Percentiles rank a stretch among this genome's conserved stretches.
These are phyloP conservation scores for Xylaria telfairii DNA, from an alignment of 495 filamentous ascomycete genomes.

Conservation along the genomic window DNA sequence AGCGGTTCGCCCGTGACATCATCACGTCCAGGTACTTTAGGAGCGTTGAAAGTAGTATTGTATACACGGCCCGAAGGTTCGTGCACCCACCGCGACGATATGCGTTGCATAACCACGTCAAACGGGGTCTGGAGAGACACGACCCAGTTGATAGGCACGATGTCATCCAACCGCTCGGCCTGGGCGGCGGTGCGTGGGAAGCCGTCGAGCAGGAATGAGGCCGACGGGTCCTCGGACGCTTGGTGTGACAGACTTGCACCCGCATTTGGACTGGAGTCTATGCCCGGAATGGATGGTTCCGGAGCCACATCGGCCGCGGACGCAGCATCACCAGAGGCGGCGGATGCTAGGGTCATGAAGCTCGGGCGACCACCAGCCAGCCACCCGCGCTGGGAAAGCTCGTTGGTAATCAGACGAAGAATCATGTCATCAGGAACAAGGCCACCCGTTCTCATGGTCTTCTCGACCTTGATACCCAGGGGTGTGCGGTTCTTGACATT, in stretches of 20 bases:
- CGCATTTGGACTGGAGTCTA: conserved; percentile 37
- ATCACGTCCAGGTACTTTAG: conserved; percentile 79
- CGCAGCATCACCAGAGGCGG: conserved; percentile 33
- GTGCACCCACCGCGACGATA: conserved; percentile 91
- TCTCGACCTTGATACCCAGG: conserved; percentile 87
- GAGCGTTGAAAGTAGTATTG: conserved; percentile 90
- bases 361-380: conserved; percentile 54
- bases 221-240: conserved; percentile 70
- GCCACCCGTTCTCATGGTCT: conserved; percentile 79
- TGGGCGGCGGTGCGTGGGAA: conserved; percentile 90
- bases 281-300: conserved; percentile 48
- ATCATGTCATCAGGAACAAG: conserved; percentile 91
- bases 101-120: conserved; percentile 84
- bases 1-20: conserved; percentile 90
- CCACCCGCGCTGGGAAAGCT: conserved; percentile 85
- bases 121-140: conserved; percentile 70
- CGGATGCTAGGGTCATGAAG: conserved; percentile 51
- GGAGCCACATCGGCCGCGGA: conserved; percentile 41
- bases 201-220: conserved; percentile 94
- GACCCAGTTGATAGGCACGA: conserved; percentile 91
- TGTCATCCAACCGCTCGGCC: conserved; percentile 73
- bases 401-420: conserved; percentile 86
- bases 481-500: conserved; percentile 89
- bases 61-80: conserved; percentile 90
- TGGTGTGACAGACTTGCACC: conserved; percentile 43